Evolutionary conservation across 495 filamentous ascomycete species (phyloP).

Genomic region (Astrocystis sublimbata): DNA sequence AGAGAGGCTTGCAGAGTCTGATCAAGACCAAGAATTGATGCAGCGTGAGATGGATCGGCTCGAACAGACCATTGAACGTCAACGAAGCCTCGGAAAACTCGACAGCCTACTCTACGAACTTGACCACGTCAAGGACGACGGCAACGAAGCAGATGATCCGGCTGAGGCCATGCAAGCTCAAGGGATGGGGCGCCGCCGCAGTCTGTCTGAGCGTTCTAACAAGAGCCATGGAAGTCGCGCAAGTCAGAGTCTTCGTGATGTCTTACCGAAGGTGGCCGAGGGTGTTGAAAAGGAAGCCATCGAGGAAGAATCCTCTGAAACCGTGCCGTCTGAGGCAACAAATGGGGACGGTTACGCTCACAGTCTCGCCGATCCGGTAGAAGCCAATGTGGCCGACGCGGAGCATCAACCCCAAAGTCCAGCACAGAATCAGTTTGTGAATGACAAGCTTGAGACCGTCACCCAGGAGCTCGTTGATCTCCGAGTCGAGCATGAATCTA

Average conservation of each 20-base stretch:
- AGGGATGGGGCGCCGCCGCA: constrained; percentile 46
- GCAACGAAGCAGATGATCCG: constrained; percentile 28
- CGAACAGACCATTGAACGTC: constrained; percentile 93
- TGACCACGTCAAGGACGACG: constrained; percentile 73
- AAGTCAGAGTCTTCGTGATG: constrained; percentile 51
- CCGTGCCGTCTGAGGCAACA: not conserved
- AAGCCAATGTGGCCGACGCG: constrained; percentile 30
- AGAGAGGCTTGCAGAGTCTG: constrained; percentile 90
- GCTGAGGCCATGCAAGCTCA: constrained; percentile 41
- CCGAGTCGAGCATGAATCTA: constrained; percentile 83
- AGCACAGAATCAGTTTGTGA: constrained; percentile 80
- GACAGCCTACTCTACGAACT: constrained; percentile 90
- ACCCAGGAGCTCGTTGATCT: constrained; percentile 92
- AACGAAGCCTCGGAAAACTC: constrained; percentile 90
- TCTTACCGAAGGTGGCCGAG: constrained; percentile 47
- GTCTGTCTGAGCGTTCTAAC: constrained; percentile 49
- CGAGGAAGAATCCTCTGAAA: constrained; percentile 30
- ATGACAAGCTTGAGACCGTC: constrained; percentile 89
- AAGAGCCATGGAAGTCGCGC: constrained; percentile 53
- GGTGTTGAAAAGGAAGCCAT: constrained; percentile 42
- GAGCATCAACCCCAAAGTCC: constrained; percentile 59
- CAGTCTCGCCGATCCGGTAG: constrained; percentile 31
- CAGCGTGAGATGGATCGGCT: constrained; percentile 92
- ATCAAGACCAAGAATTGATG: constrained; percentile 96
- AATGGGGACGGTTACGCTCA: not conserved